phyloP scores from a whole-genome alignment of 2,329 filamentous ascomycete genomes.

The Rosellinia necatrix region DNA sequence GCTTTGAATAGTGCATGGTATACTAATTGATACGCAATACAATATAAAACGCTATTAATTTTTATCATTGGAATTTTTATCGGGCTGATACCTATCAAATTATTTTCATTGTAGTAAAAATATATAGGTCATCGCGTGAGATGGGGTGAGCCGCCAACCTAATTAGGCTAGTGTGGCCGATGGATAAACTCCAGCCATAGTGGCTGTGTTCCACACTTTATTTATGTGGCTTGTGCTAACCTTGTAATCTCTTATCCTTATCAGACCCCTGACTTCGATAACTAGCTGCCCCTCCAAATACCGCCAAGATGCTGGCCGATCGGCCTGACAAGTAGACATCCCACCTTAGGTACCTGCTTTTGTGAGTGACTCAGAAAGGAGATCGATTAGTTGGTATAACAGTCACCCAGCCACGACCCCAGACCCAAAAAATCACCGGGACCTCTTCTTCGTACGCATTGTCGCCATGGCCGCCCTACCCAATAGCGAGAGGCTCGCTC shows the following conservation, averaged over 20 bases:
- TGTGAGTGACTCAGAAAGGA: constrained; percentile 7
- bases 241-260: not conserved
- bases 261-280: not conserved
- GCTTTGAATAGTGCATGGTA: no score
- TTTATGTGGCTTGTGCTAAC: not conserved
- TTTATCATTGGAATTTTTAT: not conserved
- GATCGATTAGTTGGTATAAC: not conserved
- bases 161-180: no score
- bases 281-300: constrained; percentile 7
- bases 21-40: no score
- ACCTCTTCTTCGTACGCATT: no score
- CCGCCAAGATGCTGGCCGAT: not conserved
- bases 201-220: not conserved
- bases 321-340: not conserved
- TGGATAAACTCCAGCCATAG: no score
- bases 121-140: no score
- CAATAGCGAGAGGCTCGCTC: constrained; percentile 66
- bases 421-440: not conserved
- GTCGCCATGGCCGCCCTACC: constrained; percentile 40
- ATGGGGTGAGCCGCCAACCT: no score
- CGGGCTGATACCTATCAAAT: no score
- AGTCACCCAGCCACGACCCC: not conserved
- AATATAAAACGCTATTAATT: no score
- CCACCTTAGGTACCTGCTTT: not conserved
- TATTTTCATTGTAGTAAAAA: no score